Percentiles rank a stretch among this genome's conserved stretches.
phyloP scores from a whole-genome alignment of 352 stramenopile species.

The Phytopythium delawarense region DNA sequence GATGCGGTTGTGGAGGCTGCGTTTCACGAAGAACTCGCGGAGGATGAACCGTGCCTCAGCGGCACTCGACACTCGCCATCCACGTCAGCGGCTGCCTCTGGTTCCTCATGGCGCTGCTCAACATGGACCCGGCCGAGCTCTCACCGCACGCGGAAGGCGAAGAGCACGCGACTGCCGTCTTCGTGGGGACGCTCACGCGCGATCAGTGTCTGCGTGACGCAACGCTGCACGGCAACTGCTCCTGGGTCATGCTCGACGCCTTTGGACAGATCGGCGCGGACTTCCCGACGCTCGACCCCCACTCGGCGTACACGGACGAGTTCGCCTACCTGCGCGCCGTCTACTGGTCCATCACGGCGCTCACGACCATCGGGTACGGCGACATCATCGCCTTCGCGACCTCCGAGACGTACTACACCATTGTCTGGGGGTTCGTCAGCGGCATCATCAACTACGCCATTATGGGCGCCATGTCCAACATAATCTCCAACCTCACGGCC shows the following conservation, averaged over 20 bases:
- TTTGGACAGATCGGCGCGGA: slow-evolving; percentile 54
- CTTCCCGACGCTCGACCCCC: slow-evolving; percentile 28
- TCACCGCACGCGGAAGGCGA: no score
- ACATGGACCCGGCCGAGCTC: slow-evolving; percentile 28
- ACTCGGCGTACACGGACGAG: slow-evolving; percentile 40
- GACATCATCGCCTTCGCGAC: slow-evolving; percentile 77
- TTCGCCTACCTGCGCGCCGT: slow-evolving; percentile 70
- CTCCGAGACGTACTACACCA: slow-evolving; percentile 59
- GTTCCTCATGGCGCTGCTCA: slow-evolving; percentile 72
- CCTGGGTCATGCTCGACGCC: slow-evolving; percentile 63
- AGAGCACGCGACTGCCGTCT: background rate
- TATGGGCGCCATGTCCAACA: slow-evolving; percentile 74
- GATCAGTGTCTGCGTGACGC: slow-evolving; percentile 40
- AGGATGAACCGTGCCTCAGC: no score
- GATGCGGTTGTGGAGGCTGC: slow-evolving; percentile 11
- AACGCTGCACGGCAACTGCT: slow-evolving; percentile 54
- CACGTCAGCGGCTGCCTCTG: slow-evolving; percentile 65
- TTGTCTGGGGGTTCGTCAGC: slow-evolving; percentile 58
- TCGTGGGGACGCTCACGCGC: slow-evolving; percentile 21
- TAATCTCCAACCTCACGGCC: slow-evolving; percentile 68
- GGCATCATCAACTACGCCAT: slow-evolving; percentile 79
- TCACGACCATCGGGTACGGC: slow-evolving; percentile 72
- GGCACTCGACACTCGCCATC: slow-evolving; percentile 48
- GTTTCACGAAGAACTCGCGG: slow-evolving; percentile 29
- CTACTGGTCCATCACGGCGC: slow-evolving; percentile 68